A percentile compares a stretch with the other conserved stretches of the same genome.
These are phyloP conservation scores for Cercospora sp. DNA, from an alignment of 2,329 filamentous ascomycete species.

Conservation along the genomic window DNA sequence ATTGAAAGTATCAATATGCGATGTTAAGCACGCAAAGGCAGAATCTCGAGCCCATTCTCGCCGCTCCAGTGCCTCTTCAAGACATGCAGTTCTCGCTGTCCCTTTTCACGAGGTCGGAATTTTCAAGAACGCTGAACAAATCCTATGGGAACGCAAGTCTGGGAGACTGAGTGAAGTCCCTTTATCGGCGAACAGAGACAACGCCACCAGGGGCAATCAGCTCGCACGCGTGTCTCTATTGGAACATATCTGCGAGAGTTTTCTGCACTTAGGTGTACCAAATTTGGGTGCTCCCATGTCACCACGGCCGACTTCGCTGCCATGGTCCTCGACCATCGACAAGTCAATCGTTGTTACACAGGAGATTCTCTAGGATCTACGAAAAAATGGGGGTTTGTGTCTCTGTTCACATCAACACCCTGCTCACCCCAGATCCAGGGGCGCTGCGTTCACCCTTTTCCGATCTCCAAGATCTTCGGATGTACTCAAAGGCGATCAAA, in stretches of 20 bases:
- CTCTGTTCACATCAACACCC: neutral
- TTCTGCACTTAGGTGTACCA: neutral
- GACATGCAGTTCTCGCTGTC: neutral
- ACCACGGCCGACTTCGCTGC: neutral
- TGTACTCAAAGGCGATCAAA: conserved; percentile 4
- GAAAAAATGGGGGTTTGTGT: neutral
- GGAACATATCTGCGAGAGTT: neutral
- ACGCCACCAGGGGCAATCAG: neutral
- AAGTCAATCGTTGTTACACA: neutral
- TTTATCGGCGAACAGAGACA: neutral
- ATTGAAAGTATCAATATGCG: neutral
- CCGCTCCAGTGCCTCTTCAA: neutral
- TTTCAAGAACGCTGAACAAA: neutral
- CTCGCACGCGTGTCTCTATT: neutral
- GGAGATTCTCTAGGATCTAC: neutral
- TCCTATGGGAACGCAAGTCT: neutral
- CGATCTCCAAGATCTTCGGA: neutral
- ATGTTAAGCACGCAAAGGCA: neutral
- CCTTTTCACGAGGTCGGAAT: neutral
- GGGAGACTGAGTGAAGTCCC: neutral
- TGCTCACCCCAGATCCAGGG: neutral
- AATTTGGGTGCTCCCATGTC: neutral
- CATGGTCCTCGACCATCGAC: neutral
- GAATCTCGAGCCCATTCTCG: neutral
- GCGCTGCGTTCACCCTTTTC: neutral